phyloP scores from a whole-genome alignment of 805 yeast species.

The Scheffersomyces stipitis region DNA sequence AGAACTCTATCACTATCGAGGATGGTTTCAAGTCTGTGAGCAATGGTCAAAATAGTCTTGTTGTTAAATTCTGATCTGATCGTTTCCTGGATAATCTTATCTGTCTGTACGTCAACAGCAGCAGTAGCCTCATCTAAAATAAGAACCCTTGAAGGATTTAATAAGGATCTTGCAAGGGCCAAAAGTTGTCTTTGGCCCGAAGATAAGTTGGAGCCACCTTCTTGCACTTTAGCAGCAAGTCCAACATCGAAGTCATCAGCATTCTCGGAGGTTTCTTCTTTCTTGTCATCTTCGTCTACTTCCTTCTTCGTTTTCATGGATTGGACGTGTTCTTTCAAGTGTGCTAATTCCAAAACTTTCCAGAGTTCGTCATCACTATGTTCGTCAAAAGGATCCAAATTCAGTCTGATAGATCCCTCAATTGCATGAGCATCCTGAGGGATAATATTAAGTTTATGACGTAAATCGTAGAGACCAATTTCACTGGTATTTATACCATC shows the following conservation, averaged over 20 bases:
- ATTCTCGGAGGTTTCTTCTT: neutral
- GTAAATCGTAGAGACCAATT: conserved; percentile 26
- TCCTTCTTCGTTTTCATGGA: conserved; percentile 18
- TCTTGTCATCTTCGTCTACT: conserved; percentile 1
- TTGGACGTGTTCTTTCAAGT: conserved; percentile 23
- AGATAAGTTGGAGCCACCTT: conserved; percentile 26
- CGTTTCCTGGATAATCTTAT: conserved; percentile 25
- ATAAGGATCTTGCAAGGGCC: conserved; percentile 24
- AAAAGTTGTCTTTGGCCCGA: conserved; percentile 24
- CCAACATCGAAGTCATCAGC: conserved; percentile 9
- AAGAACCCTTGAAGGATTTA: conserved; percentile 15
- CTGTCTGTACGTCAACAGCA: conserved; percentile 35
- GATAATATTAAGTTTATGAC: conserved; percentile 26
- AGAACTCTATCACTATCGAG: conserved; percentile 27
- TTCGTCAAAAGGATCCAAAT: conserved; percentile 26
- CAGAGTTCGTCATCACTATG: conserved; percentile 23
- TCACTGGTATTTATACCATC: conserved; percentile 21
- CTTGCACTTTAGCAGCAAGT: conserved; percentile 16
- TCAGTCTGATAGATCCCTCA: conserved; percentile 24
- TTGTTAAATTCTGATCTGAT: conserved; percentile 23
- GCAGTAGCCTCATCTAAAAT: conserved; percentile 31
- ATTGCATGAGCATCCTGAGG: conserved; percentile 29
- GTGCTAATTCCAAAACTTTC: conserved; percentile 27
- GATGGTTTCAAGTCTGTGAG: conserved; percentile 27
- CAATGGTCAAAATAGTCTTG: conserved; percentile 27